phyloP scores from a whole-genome alignment of 225 moss, liverwort and hornwort genomes.

The Marchantia polymorpha region DNA sequence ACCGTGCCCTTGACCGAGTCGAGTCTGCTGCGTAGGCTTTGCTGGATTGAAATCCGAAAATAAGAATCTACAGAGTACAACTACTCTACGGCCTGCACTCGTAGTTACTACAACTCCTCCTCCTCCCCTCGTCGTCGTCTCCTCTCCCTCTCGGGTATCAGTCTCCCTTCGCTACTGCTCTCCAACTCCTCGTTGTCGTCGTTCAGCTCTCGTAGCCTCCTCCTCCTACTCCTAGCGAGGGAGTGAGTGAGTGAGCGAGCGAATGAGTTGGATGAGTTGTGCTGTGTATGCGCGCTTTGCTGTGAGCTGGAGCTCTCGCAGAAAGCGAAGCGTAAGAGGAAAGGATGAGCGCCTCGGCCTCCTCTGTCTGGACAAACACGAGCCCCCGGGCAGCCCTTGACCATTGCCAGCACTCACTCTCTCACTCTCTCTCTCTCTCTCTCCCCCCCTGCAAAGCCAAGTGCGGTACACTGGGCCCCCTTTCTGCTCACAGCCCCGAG shows the following conservation, averaged over 20 bases:
- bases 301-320: constrained; percentile 1
- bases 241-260: background rate
- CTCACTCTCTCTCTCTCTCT: too few relatives aligned
- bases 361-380: background rate
- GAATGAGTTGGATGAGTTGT: background rate
- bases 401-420: constrained; percentile 1
- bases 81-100: background rate
- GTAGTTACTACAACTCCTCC: background rate
- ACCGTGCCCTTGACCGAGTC: background rate
- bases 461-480: background rate
- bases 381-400: background rate
- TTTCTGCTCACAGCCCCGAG: background rate
- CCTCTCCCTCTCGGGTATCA: background rate
- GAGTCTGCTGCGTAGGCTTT: background rate
- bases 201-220: background rate
- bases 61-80: background rate
- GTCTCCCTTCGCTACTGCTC: background rate
- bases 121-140: too few relatives aligned
- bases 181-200: background rate
- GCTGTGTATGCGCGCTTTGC: constrained; percentile 1
- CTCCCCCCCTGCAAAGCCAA: background rate
- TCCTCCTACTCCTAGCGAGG: background rate
- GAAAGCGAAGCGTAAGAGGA: constrained; percentile 1
- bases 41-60: background rate
- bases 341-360: background rate